Conservation (phyloP, 139 green algal species). For the Auxenochlorella pyrenoidosa region DNA sequence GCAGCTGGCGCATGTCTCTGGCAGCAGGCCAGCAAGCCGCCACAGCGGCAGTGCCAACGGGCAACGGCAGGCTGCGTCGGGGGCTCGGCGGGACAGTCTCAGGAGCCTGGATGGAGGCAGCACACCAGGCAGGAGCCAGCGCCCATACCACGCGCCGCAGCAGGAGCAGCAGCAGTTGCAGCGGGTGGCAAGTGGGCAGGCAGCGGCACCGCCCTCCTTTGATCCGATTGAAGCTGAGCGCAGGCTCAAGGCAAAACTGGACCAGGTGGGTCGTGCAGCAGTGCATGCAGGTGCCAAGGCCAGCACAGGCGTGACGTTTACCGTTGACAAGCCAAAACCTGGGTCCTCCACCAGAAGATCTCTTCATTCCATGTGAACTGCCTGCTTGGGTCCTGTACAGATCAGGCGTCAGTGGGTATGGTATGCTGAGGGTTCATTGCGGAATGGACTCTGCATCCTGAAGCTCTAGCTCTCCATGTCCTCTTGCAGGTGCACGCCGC, state of each 20-base stretch:
- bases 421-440: no score
- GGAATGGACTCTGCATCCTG: neutral
- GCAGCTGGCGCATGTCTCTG: no score
- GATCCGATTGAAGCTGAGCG: neutral
- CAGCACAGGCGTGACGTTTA: no score
- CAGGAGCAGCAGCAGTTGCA: no score
- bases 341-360: no score
- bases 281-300: no score
- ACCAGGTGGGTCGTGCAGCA: neutral
- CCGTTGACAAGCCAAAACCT: no score
- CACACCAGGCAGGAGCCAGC: neutral
- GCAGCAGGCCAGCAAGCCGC: neutral
- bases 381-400: no score
- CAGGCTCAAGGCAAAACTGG: conserved; percentile 9
- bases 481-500: conserved; percentile 11
- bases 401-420: no score
- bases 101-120: neutral
- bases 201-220: neutral
- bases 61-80: neutral
- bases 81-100: no score
- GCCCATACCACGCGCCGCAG: neutral
- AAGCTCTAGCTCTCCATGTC: no score
- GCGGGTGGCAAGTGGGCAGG: neutral
- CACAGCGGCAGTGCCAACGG: neutral
- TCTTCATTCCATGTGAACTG: no score